Conservation (phyloP, 2,329 filamentous ascomycete genomes). For the Cordyceps farinosa region DNA sequence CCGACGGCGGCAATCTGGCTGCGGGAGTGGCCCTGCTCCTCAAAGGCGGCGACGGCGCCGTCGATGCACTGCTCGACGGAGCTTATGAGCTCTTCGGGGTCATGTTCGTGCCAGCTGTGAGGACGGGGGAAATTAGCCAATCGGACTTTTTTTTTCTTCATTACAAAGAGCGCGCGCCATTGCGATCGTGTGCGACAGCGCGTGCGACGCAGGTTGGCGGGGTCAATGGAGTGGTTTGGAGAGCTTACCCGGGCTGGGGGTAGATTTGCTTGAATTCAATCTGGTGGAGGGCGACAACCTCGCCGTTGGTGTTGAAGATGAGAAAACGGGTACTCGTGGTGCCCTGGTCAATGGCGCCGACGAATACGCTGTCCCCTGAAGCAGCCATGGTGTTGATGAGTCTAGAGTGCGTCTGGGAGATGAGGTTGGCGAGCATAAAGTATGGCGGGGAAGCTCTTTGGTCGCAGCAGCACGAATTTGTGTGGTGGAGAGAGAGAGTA, state of each 20-base stretch:
- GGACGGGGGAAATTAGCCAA: not conserved
- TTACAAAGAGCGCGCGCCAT: not conserved
- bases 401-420: conserved; percentile 22
- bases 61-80: conserved; percentile 76
- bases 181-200: not conserved
- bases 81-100: conserved; percentile 68
- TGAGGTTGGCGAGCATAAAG: conserved; percentile 25
- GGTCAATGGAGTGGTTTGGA: conserved; percentile 3
- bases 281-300: conserved; percentile 69
- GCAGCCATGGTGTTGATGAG: conserved; percentile 31
- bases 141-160: not conserved
- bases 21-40: conserved; percentile 62
- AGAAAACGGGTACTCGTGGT: conserved; percentile 76
- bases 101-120: conserved; percentile 78
- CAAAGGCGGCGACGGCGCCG: conserved; percentile 65
- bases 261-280: conserved; percentile 73
- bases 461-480: conserved; percentile 13
- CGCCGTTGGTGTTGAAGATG: conserved; percentile 68
- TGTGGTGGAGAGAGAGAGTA: conserved; percentile 13
- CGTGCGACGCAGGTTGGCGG: not conserved
- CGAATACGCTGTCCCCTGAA: conserved; percentile 44
- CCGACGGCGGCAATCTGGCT: conserved; percentile 71
- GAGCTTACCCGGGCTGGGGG: conserved; percentile 65
- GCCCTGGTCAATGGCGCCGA: conserved; percentile 76
- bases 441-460: conserved; percentile 18